These are phyloP conservation scores for Aspergillus sp. DNA, from an alignment of 2,329 filamentous ascomycete species.

Conservation along the genomic window DNA sequence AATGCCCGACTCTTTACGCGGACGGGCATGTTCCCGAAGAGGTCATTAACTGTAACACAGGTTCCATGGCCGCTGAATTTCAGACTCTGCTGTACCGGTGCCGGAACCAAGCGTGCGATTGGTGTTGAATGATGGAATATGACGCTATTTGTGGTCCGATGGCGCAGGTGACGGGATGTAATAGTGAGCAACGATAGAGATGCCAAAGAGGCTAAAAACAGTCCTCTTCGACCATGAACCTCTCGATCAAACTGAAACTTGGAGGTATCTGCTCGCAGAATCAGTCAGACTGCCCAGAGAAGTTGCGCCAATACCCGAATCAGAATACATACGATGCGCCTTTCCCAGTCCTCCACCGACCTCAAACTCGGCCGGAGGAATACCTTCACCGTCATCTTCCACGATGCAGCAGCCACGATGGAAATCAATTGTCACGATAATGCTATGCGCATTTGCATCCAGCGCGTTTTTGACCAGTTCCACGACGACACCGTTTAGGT, in stretches of 20 bases:
- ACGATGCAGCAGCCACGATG: slow-evolving; percentile 67
- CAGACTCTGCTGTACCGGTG: slow-evolving; percentile 52
- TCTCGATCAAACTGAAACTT: slow-evolving; percentile 49
- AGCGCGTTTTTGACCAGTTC: slow-evolving; percentile 77
- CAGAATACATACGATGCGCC: slow-evolving; percentile 53
- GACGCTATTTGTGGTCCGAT: slow-evolving; percentile 53
- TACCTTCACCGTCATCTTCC: slow-evolving; percentile 79
- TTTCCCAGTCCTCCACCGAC: slow-evolving; percentile 64
- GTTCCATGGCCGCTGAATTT: slow-evolving; percentile 61
- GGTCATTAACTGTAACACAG: slow-evolving; percentile 64
- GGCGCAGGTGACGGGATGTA: slow-evolving; percentile 56
- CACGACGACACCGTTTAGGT: slow-evolving; percentile 62
- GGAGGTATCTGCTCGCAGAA: slow-evolving; percentile 61
- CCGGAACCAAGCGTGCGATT: slow-evolving; percentile 58
- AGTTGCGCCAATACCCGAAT: not conserved
- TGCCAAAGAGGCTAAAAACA: slow-evolving; percentile 70
- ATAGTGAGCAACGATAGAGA: slow-evolving; percentile 70
- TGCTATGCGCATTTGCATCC: slow-evolving; percentile 64
- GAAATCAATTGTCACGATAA: slow-evolving; percentile 69
- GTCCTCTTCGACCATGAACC: slow-evolving; percentile 62
- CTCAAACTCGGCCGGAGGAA: slow-evolving; percentile 65
- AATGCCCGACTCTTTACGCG: slow-evolving; percentile 71
- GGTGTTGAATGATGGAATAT: slow-evolving; percentile 63
- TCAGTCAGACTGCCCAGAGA: not conserved
- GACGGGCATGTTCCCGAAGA: slow-evolving; percentile 88